Conservation (phyloP, 148 eudicot genomes). For the Talinum fruticosum region DNA sequence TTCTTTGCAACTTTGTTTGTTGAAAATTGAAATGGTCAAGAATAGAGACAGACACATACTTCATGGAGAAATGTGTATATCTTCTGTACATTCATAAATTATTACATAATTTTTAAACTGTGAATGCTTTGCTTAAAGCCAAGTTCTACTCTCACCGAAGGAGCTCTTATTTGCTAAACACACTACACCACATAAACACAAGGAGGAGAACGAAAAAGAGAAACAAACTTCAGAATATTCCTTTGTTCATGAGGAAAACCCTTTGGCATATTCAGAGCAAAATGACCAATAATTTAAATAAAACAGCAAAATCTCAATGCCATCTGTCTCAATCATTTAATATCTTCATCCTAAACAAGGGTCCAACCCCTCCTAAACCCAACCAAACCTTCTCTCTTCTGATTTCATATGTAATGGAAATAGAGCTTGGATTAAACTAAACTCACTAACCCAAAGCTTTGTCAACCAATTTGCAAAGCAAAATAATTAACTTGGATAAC, state of each 20-base stretch:
- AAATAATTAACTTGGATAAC: background rate
- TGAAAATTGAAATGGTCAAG: too few relatives aligned
- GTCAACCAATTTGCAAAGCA: background rate
- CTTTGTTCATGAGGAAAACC: background rate
- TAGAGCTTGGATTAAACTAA: background rate
- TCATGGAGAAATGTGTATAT: too few relatives aligned
- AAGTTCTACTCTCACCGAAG: too few relatives aligned
- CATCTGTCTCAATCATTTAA: background rate
- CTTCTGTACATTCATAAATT: too few relatives aligned
- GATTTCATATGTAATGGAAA: background rate
- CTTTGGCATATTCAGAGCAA: constrained; percentile 16
- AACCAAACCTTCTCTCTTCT: background rate
- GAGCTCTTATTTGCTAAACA: background rate
- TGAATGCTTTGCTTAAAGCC: too few relatives aligned
- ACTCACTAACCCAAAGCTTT: background rate
- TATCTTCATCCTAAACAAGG: background rate
- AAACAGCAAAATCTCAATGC: background rate
- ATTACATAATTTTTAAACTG: too few relatives aligned
- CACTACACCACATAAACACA: too few relatives aligned
- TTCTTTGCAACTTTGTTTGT: too few relatives aligned
- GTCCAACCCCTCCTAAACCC: background rate
- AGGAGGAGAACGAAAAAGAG: background rate
- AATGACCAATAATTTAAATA: background rate
- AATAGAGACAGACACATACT: too few relatives aligned
- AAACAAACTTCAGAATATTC: background rate